A percentile compares a stretch with the other conserved stretches of the same genome.
phyloP scores from a whole-genome alignment of 345 rosid genomes.

The Rubroshorea leprosula region DNA sequence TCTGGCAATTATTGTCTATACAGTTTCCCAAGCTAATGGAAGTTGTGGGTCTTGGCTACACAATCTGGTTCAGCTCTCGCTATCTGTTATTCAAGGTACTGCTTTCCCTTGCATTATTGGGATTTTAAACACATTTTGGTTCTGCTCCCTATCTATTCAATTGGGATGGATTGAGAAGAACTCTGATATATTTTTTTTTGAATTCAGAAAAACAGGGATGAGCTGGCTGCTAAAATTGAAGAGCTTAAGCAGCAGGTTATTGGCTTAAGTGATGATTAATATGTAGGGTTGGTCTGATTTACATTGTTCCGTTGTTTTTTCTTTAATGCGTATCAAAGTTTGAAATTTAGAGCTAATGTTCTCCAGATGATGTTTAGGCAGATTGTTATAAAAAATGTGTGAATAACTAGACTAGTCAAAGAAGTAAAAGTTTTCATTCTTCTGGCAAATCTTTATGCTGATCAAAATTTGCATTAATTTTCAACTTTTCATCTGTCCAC shows the following conservation, averaged over 20 bases:
- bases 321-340: neutral
- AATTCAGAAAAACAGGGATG: conserved; percentile 64
- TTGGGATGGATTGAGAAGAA: too few relatives aligned
- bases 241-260: conserved; percentile 66
- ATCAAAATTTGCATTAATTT: too few relatives aligned
- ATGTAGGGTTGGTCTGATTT: neutral
- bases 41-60: conserved; percentile 83
- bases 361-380: conserved; percentile 7
- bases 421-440: neutral
- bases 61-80: conserved; percentile 72
- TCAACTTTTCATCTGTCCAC: too few relatives aligned
- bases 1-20: conserved; percentile 1
- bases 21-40: conserved; percentile 88
- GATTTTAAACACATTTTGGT: neutral
- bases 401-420: conserved; percentile 10
- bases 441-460: neutral
- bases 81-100: conserved; percentile 79
- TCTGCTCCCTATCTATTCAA: too few relatives aligned
- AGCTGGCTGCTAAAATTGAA: conserved; percentile 52
- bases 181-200: neutral
- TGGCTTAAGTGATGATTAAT: conserved; percentile 50
- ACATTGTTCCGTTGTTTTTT: neutral
- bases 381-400: conserved; percentile 10
- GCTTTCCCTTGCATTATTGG: neutral
- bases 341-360: conserved; percentile 4